phyloP scores from a whole-genome alignment of 257 asterid genomes.

The Forsythia viridissima region DNA sequence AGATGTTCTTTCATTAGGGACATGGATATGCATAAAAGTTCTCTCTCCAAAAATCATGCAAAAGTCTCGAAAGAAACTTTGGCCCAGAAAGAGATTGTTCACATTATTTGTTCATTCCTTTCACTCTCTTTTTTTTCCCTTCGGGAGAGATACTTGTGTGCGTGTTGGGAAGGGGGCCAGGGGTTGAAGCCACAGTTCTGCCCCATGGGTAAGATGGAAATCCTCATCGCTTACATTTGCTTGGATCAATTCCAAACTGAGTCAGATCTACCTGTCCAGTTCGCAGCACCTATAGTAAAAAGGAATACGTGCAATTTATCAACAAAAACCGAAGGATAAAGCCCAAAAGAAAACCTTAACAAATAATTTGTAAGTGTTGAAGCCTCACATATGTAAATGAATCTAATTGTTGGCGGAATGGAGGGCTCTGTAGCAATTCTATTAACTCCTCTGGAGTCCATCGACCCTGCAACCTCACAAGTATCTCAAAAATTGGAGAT shows the following conservation, averaged over 20 bases:
- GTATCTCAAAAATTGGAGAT: slow-evolving; percentile 19
- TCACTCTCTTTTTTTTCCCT: too few species aligned
- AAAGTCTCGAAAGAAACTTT: not conserved
- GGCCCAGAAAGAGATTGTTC: too few species aligned
- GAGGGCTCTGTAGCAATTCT: slow-evolving; percentile 91
- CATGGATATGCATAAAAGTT: not conserved
- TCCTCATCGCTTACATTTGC: slow-evolving; percentile 58
- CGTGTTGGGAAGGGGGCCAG: not conserved
- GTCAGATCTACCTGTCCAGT: slow-evolving; percentile 88
- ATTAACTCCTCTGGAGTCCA: slow-evolving; percentile 79
- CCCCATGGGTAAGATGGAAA: not conserved
- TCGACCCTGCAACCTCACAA: slow-evolving; percentile 54
- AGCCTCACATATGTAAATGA: slow-evolving; percentile 86
- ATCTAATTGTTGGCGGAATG: slow-evolving; percentile 93
- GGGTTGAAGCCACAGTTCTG: not conserved
- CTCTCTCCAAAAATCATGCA: not conserved
- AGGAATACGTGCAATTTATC: slow-evolving; percentile 19
- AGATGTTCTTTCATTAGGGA: not conserved
- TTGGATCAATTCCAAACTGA: slow-evolving; percentile 93
- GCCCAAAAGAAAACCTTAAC: slow-evolving; percentile 8
- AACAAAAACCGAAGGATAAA: not conserved
- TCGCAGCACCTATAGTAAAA: slow-evolving; percentile 70
- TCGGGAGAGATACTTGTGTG: too few species aligned
- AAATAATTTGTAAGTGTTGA: not conserved
- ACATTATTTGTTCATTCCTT: too few species aligned